Conservation (phyloP, 495 filamentous ascomycete species). For the Aspergillus coremiiformis region DNA sequence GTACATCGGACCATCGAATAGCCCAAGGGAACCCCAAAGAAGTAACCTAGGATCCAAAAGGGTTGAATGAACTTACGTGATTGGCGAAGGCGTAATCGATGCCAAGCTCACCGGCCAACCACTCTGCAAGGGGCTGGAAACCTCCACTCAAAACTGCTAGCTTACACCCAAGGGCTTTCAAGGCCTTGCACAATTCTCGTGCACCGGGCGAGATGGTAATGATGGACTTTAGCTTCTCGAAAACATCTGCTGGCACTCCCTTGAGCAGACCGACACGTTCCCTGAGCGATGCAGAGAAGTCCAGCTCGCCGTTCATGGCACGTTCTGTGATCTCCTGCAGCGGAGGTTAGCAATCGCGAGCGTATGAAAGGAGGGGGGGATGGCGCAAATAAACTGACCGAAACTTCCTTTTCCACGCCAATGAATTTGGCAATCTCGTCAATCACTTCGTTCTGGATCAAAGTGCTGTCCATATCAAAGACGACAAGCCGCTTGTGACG, state of each 20-base stretch:
- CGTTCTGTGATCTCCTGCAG: conserved; percentile 71
- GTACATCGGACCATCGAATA: not conserved
- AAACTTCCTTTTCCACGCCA: conserved; percentile 61
- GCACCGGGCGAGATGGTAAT: conserved; percentile 80
- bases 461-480: conserved; percentile 97
- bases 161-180: conserved; percentile 72
- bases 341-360: conserved; percentile 17
- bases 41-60: not conserved
- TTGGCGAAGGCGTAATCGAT: conserved; percentile 87
- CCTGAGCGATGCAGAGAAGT: conserved; percentile 75
- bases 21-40: not conserved
- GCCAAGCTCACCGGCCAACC: conserved; percentile 71
- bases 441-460: conserved; percentile 95
- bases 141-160: conserved; percentile 88
- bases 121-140: conserved; percentile 80
- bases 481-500: conserved; percentile 74
- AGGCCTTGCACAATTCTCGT: conserved; percentile 56
- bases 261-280: conserved; percentile 73
- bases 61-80: conserved; percentile 40
- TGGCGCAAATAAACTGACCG: conserved; percentile 30
- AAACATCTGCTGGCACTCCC: conserved; percentile 71
- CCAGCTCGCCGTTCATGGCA: conserved; percentile 95
- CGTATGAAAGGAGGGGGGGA: conserved; percentile 20
- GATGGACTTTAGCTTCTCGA: conserved; percentile 61
- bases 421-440: conserved; percentile 83